Evolutionary conservation across 768 basidiomycete genomes (phyloP), one percentile per base, ranked within the genome.

Genomic region (Trametes sanguinea): DNA sequence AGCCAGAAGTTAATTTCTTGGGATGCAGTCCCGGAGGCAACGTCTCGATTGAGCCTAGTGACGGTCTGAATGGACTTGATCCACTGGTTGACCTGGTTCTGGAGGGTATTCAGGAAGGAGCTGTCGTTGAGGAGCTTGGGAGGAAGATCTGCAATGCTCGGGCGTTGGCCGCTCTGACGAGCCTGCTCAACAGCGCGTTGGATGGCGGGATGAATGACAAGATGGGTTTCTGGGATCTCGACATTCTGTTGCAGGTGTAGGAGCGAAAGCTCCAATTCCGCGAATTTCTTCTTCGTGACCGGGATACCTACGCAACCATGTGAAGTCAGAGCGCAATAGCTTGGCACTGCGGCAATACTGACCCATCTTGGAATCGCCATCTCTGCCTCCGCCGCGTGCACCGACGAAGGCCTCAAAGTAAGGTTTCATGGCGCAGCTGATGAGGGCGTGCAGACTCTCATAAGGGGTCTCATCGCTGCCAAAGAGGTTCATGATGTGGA

Each of bases 1-100:
- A 98, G 80, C 97, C 97, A 98, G 70, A 99, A 98, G 75, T 98
- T 98, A 80, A 99, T 95, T 74, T 98, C 97, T 71, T 99, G 97
- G 0, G 94, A 95, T 2, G 97, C 96, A 0, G 96, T 98, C 2
- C 96, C 96, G 4, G 92, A 92, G 0, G 88, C 81, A 35, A 98
- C 96, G 69, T 98, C 96, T 27, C 97, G 81, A 2, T 86, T 88
- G n/a, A 99, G 85, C 72, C 96, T 97, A 6, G 97, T 98, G 53
- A 98, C 95, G 0, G 90, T 85, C 74, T 98, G 97, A 57, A 98
- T 96, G 33, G 94, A 89, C 76, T 97, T 97, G 78, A 98, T 97
- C 97, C 97, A 99, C 13, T 87, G 82, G 73, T 98, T 98, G 63
- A 98, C 96, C 65, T 98, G 93, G 8, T 83, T 83, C 67, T 98